phyloP scores from a whole-genome alignment of 106 monocot genomes.

The Cymbidium sinense region DNA sequence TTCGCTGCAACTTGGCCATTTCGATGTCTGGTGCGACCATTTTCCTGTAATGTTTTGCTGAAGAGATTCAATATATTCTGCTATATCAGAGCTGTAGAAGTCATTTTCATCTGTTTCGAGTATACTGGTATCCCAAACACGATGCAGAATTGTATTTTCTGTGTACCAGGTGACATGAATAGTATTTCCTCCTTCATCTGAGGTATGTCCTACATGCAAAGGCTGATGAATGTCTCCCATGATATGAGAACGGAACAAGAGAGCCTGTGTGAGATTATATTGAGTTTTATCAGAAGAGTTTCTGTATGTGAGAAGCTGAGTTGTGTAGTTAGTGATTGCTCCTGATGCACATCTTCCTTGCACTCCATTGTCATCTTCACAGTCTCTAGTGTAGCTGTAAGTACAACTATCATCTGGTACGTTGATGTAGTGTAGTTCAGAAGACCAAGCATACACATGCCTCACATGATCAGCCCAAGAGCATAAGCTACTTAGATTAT shows the following conservation, averaged over 20 bases:
- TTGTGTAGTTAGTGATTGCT: slow-evolving; percentile 54
- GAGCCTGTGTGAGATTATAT: no score
- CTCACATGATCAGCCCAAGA: no score
- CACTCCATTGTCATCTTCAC: slow-evolving; percentile 34
- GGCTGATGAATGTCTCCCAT: no score
- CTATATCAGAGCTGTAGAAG: slow-evolving; percentile 17
- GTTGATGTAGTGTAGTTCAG: slow-evolving; percentile 44
- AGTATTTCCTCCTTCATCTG: no score
- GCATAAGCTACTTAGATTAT: no score
- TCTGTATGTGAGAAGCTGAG: slow-evolving; percentile 31
- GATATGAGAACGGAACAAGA: no score
- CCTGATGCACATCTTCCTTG: slow-evolving; percentile 44
- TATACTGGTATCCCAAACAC: slow-evolving; percentile 46
- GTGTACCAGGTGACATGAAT: slow-evolving; percentile 47
- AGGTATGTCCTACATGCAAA: no score
- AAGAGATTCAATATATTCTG: slow-evolving; percentile 18
- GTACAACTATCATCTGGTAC: slow-evolving; percentile 43
- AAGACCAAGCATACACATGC: no score
- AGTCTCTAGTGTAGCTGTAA: slow-evolving; percentile 43
- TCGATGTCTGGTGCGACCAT: no score
- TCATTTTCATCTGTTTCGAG: slow-evolving; percentile 27
- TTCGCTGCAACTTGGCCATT: no score
- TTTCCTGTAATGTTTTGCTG: no score
- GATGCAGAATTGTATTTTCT: slow-evolving; percentile 38
- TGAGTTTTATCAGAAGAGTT: slow-evolving; percentile 9